Conservation (phyloP, 192 early-diverging fungal species). For the Rhizoclosmatium globosum region DNA sequence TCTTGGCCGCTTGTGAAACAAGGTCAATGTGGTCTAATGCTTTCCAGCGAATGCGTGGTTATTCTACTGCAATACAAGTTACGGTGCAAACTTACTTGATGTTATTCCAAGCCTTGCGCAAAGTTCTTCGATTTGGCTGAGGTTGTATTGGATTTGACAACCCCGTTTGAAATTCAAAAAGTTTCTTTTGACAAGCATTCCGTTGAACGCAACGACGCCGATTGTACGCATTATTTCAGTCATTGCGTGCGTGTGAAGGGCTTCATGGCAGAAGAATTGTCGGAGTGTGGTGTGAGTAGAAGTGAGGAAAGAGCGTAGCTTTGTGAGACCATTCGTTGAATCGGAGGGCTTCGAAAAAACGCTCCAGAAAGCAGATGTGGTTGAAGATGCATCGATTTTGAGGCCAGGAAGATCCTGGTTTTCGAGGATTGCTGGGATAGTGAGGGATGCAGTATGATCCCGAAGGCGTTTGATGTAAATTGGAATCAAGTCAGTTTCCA, state of each 20-base stretch:
- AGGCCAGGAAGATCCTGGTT: conserved; percentile 87
- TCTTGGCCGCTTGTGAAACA: conserved; percentile 87
- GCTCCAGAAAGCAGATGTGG: background rate
- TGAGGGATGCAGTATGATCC: conserved; percentile 82
- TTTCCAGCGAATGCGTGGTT: conserved; percentile 37
- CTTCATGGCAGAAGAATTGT: conserved; percentile 83
- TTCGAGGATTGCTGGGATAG: conserved; percentile 86
- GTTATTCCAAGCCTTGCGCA: conserved; percentile 82
- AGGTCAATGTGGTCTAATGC: conserved; percentile 73
- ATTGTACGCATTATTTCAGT: conserved; percentile 86
- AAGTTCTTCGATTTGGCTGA: conserved; percentile 93
- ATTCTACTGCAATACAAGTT: background rate
- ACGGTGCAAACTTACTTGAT: conserved; percentile 51
- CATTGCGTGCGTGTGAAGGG: conserved; percentile 82
- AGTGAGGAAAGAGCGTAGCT: conserved; percentile 81
- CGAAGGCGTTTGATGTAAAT: conserved; percentile 89
- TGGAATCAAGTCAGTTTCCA: conserved; percentile 86
- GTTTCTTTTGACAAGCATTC: conserved; percentile 88
- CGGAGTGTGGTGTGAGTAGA: conserved; percentile 84
- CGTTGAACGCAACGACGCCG: conserved; percentile 87
- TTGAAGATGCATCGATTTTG: conserved; percentile 67
- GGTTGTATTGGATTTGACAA: conserved; percentile 96
- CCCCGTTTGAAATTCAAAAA: conserved; percentile 93
- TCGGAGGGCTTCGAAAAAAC: background rate
- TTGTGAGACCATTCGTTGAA: conserved; percentile 78